Evolutionary conservation across 106 monocot genomes (phyloP), one percentile per base, ranked within the genome.

Genomic region (Acanthochlamys bracteata): DNA sequence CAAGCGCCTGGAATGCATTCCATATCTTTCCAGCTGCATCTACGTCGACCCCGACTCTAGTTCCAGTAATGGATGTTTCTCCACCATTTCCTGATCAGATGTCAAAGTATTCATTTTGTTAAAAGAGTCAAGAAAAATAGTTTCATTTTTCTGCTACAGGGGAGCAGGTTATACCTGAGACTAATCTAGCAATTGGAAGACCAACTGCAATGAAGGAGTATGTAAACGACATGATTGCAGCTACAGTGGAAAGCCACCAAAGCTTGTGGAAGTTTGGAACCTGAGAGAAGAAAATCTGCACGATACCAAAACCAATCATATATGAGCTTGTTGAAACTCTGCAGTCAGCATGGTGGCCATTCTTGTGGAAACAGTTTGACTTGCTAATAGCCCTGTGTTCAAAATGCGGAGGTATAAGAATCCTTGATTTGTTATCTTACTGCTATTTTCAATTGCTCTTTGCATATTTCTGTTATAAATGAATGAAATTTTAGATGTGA

Each of bases 171-270:
- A n/a, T 25, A 84, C 88, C 84, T 81, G 77, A 75, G 63, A 68
- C 17, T 26, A 80, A 24, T 57, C 49, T 59, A 7, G 86, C 78
- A 2, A 78, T 17, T 0, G 80, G 77, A 17, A 91, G 80, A 26
- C 80, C 86, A 9, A 91, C 73, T 1, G 70, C 78, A 24, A 86
- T 81, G 33, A 65, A 23, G 12, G 91, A 83, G 63, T 91, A 91
- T 11, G 57, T 19, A 13, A 91, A 76, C 10, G 91, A 91, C 91
- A 86, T 91, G 52, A 81, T 39, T 6, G 91, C 83, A 9, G 91
- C 86, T 19, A 91, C 33, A n/a, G 67, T 72, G 55, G 86, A 91
- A 1, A 86, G 59, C 78, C 86, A 83, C 68, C 47, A 83, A 14
- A 90, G 12, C 20, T 86, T 54, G 16, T 81, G 80, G 27, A 91